Base-by-base conservation (phyloP, 2,329 filamentous ascomycete species). In the Ceratocystis lukuohia region DNA sequence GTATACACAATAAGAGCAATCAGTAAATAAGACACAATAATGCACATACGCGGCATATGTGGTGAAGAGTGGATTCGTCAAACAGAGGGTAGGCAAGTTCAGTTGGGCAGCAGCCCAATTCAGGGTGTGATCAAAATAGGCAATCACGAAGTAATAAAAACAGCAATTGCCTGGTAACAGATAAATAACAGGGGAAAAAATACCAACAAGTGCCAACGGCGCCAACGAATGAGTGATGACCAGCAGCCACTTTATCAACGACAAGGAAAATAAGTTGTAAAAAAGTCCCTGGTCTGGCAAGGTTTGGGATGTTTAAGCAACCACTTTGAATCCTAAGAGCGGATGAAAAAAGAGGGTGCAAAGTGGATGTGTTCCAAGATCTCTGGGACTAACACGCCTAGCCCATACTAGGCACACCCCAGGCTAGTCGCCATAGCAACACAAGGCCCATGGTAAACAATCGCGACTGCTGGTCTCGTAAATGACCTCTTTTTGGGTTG, bases 401-500 rank as follows among this genome's bases (percentile, higher is more conserved):
- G 61, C 44, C 28, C 30, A 30, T 30, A 12, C 56, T 59, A 59
- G 56, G 3, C 56, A 7, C 56, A 59, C 56, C 56, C 56, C 56
- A 30, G 56, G 25, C 17, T 15, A 59, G 30, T 63, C 41, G 37
- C 61, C 44, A 63, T 63, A 3, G 61, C 61, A 63, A 63, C 61
- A 33, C 10, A 20, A 44, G 33, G 17, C 44, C 41, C 10, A 63
- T 22, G 48, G 22, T 63, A 63, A 63, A 63, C 61, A 63, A 59
- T 63, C 61, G 61, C 61, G 61, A 63, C 44, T 62, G n/a, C 8
- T 46, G 61, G 46, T 53, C 48, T 53, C 17, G 15, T 10, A 62
- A 45, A 62, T 25, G 33, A n/a, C 61, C 17, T 62, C 61, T 30
- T 63, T 63, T 48, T 46, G 61, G 46, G 30, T 2, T 8, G 20